These are phyloP conservation scores for Microbotryum violaceum DNA, from an alignment of 1,284 basidiomycete species.

Conservation along the genomic window DNA sequence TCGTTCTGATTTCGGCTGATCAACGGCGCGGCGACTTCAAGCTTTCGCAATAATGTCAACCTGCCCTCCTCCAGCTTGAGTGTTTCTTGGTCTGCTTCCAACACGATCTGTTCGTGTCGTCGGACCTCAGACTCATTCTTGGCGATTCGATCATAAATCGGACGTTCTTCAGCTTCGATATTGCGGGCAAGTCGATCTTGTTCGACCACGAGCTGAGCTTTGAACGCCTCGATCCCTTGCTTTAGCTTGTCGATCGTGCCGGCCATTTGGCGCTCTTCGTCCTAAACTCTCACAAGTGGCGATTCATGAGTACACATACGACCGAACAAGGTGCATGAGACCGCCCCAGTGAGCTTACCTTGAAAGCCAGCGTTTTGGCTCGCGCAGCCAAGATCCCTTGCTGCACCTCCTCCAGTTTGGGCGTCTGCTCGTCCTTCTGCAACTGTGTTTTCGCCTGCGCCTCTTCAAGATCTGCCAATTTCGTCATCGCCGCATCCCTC, in stretches of 20 bases:
- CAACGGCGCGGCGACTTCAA: neutral
- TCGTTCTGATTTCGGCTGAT: neutral
- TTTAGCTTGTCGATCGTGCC: constrained; percentile 38
- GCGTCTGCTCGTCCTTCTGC: too few species aligned
- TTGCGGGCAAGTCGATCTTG: constrained; percentile 51
- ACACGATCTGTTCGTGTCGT: neutral
- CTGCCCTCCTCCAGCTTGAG: constrained; percentile 3
- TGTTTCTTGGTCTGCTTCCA: neutral
- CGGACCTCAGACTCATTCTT: constrained; percentile 6
- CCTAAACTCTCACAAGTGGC: neutral
- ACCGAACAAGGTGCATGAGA: too few species aligned
- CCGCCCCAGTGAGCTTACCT: too few species aligned
- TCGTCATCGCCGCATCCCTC: too few species aligned
- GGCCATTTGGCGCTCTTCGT: constrained; percentile 17
- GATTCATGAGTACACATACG: too few species aligned
- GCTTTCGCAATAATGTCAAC: neutral
- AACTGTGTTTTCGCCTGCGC: too few species aligned
- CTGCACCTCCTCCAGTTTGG: too few species aligned
- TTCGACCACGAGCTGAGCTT: constrained; percentile 54
- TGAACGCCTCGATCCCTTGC: constrained; percentile 48
- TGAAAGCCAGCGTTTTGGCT: too few species aligned
- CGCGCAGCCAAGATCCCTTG: too few species aligned
- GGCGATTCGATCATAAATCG: constrained; percentile 29
- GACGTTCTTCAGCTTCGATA: constrained; percentile 45
- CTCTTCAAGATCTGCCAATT: too few species aligned